Conservation (phyloP, 108 stramenopile genomes). For the Discostella pseudostelligera region DNA sequence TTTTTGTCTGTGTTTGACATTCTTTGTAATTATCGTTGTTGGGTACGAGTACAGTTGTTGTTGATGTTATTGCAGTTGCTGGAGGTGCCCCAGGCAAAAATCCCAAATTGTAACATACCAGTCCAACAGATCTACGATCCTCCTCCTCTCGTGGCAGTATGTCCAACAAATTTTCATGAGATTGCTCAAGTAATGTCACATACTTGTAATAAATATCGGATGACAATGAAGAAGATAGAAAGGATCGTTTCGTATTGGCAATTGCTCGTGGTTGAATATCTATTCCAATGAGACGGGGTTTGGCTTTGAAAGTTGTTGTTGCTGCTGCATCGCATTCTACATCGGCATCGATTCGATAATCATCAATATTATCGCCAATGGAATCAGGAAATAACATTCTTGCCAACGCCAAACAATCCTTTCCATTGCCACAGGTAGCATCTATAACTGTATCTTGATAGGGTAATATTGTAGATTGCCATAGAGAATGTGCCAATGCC, state of each 20-base stretch:
- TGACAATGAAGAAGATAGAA: slow-evolving; percentile 19
- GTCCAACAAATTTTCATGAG: slow-evolving; percentile 39
- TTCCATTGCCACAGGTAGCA: slow-evolving; percentile 83
- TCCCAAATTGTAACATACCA: slow-evolving; percentile 84
- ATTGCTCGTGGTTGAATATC: slow-evolving; percentile 77
- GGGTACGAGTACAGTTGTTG: too few relatives aligned
- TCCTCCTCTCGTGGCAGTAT: slow-evolving; percentile 16
- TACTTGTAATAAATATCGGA: slow-evolving; percentile 29
- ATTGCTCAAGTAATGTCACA: slow-evolving; percentile 24
- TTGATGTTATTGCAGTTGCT: too few relatives aligned
- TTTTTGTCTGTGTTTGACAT: slow-evolving; percentile 55
- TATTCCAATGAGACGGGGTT: slow-evolving; percentile 60
- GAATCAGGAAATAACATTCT: slow-evolving; percentile 59
- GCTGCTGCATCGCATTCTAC: background rate
- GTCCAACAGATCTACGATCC: slow-evolving; percentile 36
- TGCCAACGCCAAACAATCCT: slow-evolving; percentile 62
- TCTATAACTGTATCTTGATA: slow-evolving; percentile 68
- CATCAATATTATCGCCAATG: too few relatives aligned
- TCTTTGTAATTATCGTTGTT: slow-evolving; percentile 33
- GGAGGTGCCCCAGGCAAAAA: slow-evolving; percentile 54
- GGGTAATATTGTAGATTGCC: slow-evolving; percentile 59
- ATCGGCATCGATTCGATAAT: background rate
- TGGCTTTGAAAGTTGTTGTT: background rate
- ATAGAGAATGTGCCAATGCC: slow-evolving; percentile 73
- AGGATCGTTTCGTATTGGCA: slow-evolving; percentile 46